Conservation (phyloP, 257 asterid genomes). For the Perilla frutescens region DNA sequence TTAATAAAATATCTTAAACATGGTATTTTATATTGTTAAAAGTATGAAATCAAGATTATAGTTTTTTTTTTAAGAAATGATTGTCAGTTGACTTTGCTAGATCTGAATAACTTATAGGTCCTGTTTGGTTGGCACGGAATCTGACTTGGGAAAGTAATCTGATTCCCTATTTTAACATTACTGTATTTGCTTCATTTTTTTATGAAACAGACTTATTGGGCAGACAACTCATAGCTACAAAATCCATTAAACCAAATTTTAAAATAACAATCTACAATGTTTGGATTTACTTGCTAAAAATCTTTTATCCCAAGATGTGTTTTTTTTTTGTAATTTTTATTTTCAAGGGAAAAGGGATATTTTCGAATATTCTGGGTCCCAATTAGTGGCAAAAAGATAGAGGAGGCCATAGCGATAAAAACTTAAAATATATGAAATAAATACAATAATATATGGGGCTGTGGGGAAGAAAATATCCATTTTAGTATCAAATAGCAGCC, state of each 20-base stretch:
- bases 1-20: neutral
- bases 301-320: neutral
- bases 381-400: neutral
- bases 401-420: neutral
- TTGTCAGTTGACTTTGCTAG: neutral
- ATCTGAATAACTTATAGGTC: too few relatives aligned
- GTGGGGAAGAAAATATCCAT: slow-evolving; percentile 16
- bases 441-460: slow-evolving; percentile 7
- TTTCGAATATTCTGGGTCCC: slow-evolving; percentile 17
- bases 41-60: neutral
- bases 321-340: too few relatives aligned
- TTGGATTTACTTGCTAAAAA: neutral
- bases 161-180: too few relatives aligned
- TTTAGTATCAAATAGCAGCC: slow-evolving; percentile 14
- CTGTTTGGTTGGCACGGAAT: too few relatives aligned
- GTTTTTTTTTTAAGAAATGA: neutral
- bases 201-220: neutral
- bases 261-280: neutral
- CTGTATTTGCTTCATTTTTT: too few relatives aligned
- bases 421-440: slow-evolving; percentile 15
- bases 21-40: neutral
- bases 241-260: neutral
- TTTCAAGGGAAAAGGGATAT: neutral
- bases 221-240: neutral
- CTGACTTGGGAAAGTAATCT: too few relatives aligned